These are phyloP conservation scores for Rhypophila decipiens DNA, from an alignment of 495 filamentous ascomycete species.

Conservation along the genomic window DNA sequence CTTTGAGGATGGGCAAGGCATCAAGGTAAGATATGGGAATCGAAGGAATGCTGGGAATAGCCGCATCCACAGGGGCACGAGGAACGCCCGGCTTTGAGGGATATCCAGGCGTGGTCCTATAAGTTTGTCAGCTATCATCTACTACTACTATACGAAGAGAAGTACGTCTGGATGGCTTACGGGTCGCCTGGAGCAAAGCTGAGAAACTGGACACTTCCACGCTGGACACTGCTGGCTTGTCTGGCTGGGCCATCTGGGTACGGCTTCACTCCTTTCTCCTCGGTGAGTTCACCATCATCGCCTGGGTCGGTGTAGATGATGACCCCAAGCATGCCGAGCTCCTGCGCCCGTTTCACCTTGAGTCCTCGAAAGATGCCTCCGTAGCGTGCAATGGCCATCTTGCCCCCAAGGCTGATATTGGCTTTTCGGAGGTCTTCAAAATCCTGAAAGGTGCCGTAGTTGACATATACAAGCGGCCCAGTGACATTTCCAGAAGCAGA, in stretches of 20 bases:
- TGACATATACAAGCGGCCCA: conserved; percentile 70
- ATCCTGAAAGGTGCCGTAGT: conserved; percentile 80
- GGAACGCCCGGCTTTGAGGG: conserved; percentile 85
- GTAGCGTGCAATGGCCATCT: conserved; percentile 84
- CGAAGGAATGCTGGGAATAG: conserved; percentile 82
- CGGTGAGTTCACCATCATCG: conserved; percentile 75
- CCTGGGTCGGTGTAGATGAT: conserved; percentile 86
- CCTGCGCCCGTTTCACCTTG: conserved; percentile 88
- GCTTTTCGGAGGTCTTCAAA: conserved; percentile 76
- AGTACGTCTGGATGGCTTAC: conserved; percentile 19
- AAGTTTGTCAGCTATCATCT: conserved; percentile 6
- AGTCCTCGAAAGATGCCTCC: conserved; percentile 81
- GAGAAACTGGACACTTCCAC: conserved; percentile 84
- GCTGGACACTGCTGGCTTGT: conserved; percentile 82
- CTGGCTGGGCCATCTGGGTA: conserved; percentile 88
- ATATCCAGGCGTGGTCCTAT: conserved; percentile 80
- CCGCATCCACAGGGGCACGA: conserved; percentile 59
- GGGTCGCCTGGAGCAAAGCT: conserved; percentile 58
- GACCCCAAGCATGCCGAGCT: conserved; percentile 83
- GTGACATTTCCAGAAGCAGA: conserved; percentile 89
- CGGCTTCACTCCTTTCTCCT: conserved; percentile 67
- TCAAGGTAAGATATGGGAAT: conserved; percentile 87
- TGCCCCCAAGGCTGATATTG: conserved; percentile 70
- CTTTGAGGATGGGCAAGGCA: conserved; percentile 75
- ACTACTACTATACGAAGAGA: not conserved